Percentiles rank a stretch among this genome's conserved stretches.
phyloP scores from a whole-genome alignment of 2,329 filamentous ascomycete species.

The Sclerotinia minor region DNA sequence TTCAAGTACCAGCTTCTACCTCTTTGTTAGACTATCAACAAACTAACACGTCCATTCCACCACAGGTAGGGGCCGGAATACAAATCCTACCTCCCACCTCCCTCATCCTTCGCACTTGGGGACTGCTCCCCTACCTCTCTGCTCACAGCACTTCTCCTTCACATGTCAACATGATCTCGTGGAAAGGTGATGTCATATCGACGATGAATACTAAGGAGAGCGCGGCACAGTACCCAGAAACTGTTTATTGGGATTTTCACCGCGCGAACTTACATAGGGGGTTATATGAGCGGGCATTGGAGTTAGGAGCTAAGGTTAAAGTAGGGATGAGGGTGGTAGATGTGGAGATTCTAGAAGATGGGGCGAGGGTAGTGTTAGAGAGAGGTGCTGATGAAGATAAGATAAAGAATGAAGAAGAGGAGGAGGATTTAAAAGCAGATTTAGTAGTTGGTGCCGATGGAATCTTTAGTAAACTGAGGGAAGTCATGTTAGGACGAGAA shows the following conservation, averaged over 20 bases:
- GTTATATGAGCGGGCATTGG: slow-evolving; percentile 45
- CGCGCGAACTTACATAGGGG: slow-evolving; percentile 50
- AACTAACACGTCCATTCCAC: slow-evolving; percentile 39
- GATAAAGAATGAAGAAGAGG: slow-evolving; percentile 36
- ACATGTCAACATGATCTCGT: slow-evolving; percentile 53
- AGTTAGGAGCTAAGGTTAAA: slow-evolving; percentile 43
- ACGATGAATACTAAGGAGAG: slow-evolving; percentile 31
- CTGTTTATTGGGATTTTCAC: slow-evolving; percentile 50
- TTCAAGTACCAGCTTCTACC: slow-evolving; percentile 25
- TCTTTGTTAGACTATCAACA: background rate
- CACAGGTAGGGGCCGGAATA: slow-evolving; percentile 43
- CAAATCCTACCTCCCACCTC: slow-evolving; percentile 38
- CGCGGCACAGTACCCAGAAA: slow-evolving; percentile 34
- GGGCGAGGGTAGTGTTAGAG: slow-evolving; percentile 37
- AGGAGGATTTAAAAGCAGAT: slow-evolving; percentile 38
- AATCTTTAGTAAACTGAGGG: slow-evolving; percentile 45
- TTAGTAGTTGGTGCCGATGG: slow-evolving; percentile 48
- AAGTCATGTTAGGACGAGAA: slow-evolving; percentile 45
- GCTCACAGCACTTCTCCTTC: slow-evolving; percentile 42
- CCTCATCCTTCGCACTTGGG: slow-evolving; percentile 36
- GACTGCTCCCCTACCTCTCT: slow-evolving; percentile 28
- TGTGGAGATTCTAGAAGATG: slow-evolving; percentile 34
- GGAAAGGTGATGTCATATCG: slow-evolving; percentile 37
- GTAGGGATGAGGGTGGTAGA: slow-evolving; percentile 37
- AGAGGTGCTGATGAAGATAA: slow-evolving; percentile 40